These are phyloP conservation scores for Pythium phragmiticola DNA, from an alignment of 352 stramenopile species.

Conservation along the genomic window DNA sequence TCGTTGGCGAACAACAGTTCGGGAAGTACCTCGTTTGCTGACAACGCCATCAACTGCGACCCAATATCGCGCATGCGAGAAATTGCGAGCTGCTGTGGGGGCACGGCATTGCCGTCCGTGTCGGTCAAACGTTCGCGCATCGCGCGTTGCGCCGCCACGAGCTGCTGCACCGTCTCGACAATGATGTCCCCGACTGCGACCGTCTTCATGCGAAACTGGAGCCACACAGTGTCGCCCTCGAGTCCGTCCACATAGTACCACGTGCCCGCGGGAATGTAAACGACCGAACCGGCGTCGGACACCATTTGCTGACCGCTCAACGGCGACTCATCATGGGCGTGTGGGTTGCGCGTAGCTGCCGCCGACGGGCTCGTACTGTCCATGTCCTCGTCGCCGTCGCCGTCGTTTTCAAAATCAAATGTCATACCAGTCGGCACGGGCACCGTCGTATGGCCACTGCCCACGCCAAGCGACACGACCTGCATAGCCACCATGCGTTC, in stretches of 20 bases:
- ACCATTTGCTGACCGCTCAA: slow-evolving; percentile 12
- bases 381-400: slow-evolving; percentile 21
- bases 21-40: slow-evolving; percentile 9
- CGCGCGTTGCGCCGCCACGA: slow-evolving; percentile 17
- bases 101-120: background rate
- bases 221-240: slow-evolving; percentile 29
- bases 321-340: background rate
- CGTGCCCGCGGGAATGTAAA: slow-evolving; percentile 50
- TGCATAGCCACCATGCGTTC: slow-evolving; percentile 1
- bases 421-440: background rate
- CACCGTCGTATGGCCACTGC: background rate
- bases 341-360: background rate
- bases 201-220: slow-evolving; percentile 42
- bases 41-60: slow-evolving; percentile 5
- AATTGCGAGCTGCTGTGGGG: background rate
- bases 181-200: slow-evolving; percentile 30
- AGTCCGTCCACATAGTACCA: slow-evolving; percentile 41
- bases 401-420: slow-evolving; percentile 32
- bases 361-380: background rate
- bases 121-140: slow-evolving; percentile 2
- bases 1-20: slow-evolving; percentile 4
- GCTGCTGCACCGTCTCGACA: slow-evolving; percentile 30
- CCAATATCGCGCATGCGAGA: background rate
- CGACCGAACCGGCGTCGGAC: slow-evolving; percentile 37
- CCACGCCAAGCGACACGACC: slow-evolving; percentile 3